Percentiles rank a stretch among this genome's conserved stretches.
Conservation (phyloP, 345 rosid species). For the Eucalyptus sp. region DNA sequence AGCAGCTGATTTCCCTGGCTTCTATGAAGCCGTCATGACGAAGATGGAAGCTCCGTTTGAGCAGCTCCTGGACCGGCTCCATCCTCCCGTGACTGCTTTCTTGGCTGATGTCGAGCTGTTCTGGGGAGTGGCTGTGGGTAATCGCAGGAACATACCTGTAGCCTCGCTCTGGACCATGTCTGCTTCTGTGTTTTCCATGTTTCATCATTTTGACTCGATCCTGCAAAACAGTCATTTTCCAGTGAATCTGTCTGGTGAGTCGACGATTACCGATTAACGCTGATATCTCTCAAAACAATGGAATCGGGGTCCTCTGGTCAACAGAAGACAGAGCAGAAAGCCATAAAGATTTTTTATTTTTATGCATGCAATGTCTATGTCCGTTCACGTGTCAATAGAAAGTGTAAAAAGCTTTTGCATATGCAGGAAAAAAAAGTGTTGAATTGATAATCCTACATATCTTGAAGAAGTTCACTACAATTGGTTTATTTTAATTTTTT, state of each 20-base stretch:
- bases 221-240: not conserved
- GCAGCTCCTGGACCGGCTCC: slow-evolving; percentile 23
- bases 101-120: slow-evolving; percentile 19
- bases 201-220: slow-evolving; percentile 13
- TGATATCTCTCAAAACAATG: not conserved
- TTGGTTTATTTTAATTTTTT: not conserved
- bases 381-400: not conserved
- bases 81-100: slow-evolving; percentile 12
- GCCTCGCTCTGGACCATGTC: slow-evolving; percentile 35
- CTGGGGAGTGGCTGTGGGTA: slow-evolving; percentile 17
- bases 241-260: slow-evolving; percentile 9
- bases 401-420: not conserved
- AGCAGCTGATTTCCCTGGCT: slow-evolving; percentile 19
- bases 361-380: not conserved
- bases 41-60: slow-evolving; percentile 38
- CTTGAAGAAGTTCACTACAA: not conserved
- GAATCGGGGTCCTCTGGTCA: not conserved
- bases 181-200: slow-evolving; percentile 15
- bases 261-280: not conserved
- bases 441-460: not conserved
- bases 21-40: slow-evolving; percentile 23
- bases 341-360: not conserved
- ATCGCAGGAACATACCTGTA: slow-evolving; percentile 26
- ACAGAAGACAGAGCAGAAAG: not conserved
- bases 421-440: not conserved